Evolutionary conservation across 768 basidiomycete species (phyloP), one percentile per base, ranked within the genome.

Genomic region (Cubamyces sp.): DNA sequence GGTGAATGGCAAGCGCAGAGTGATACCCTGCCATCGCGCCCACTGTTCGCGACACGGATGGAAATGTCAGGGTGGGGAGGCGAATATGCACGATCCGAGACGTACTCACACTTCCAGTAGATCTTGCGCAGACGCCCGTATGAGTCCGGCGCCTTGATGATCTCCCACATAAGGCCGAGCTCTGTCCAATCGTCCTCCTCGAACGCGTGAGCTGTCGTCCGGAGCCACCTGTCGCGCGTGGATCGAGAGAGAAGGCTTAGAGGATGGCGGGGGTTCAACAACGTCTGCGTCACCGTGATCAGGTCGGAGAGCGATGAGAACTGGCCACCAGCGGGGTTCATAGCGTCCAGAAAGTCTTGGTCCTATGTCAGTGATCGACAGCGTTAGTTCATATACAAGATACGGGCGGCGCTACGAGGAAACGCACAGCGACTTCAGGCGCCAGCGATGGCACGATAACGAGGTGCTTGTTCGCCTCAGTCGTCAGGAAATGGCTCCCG

Each of bases 241-340:
- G 66, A 65, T 19, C 50, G 65, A 0, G 66, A 47, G 25, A 47
- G 46, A 6, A 21, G 46, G 12, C 46, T 25, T 21, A 5, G 25
- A 7, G 46, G 23, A 23, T 47, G 79, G 76, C 55, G 26, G 2
- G 84, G 81, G 37, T 82, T 75, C 34, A 85, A 72, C 45, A 85
- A 66, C 3, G 77, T 75, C 57, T 78, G 78, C 75, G 81, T 81
- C 43, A 82, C 52, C 5, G 68, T 78, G 14, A 70, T 69, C 5
- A 82, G 71, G 65, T 85, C 85, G 1, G 76, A 66, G 12, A 85
- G 71, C 0, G 83, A 84, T 62, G 78, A 76, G 65, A 80, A 82
- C 63, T 86, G 84, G 1, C 82, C 84, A 1, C 78, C 83, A 1
- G n/a, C 67, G 3, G 83, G 74, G 59, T 83, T 81, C 62, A 68